These are phyloP conservation scores for Colletotrichum sp. DNA, from an alignment of 2,329 filamentous ascomycete species.

Conservation along the genomic window DNA sequence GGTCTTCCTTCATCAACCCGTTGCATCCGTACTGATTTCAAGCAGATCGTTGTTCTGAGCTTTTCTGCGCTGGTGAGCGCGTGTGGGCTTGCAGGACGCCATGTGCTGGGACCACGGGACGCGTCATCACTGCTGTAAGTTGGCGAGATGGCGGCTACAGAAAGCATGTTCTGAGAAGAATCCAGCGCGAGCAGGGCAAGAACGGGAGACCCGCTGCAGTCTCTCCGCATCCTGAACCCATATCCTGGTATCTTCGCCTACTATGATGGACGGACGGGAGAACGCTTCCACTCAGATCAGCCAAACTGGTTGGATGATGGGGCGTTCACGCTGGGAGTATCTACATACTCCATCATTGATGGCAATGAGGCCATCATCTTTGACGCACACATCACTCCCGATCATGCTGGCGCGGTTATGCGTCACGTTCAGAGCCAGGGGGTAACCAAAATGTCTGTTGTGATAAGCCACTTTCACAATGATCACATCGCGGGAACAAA, in stretches of 20 bases:
- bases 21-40: background rate
- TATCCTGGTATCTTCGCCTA: conserved; percentile 20
- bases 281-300: conserved; percentile 19
- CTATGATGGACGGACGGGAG: conserved; percentile 20
- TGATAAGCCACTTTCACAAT: conserved; percentile 19
- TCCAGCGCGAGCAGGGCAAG: background rate
- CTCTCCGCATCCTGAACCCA: conserved; percentile 8
- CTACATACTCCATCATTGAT: conserved; percentile 18
- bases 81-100: conserved; percentile 3
- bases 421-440: conserved; percentile 15
- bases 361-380: conserved; percentile 21
- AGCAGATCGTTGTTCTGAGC: background rate
- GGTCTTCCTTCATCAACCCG: rapidly evolving
- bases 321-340: conserved; percentile 18
- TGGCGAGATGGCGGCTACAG: background rate
- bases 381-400: conserved; percentile 18
- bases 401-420: conserved; percentile 21
- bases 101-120: background rate
- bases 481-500: conserved; percentile 15
- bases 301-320: conserved; percentile 23
- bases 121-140: background rate
- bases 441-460: conserved; percentile 9
- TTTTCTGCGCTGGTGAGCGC: background rate
- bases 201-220: conserved; percentile 11
- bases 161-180: background rate